Evolutionary conservation across 2,329 filamentous ascomycete species (phyloP), one percentile per base, ranked within the genome.

Genomic region (Tolypocladium nubicola): DNA sequence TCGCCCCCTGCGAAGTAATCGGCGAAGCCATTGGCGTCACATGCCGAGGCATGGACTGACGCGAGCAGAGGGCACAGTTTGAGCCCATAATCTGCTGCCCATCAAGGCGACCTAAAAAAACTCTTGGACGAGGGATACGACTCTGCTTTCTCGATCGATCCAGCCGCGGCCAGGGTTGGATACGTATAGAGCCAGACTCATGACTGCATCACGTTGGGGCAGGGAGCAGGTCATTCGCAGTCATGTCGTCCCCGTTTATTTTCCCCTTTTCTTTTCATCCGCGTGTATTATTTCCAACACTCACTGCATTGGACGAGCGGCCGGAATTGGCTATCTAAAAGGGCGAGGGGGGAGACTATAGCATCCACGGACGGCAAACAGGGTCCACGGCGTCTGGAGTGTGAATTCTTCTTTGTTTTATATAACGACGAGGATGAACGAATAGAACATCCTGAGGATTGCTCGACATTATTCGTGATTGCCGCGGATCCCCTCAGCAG

Each of bases 1-100:
- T 83, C 81, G 19, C 81, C 81, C 21, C 78, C 78, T 3, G 63
- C 52, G 9, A 63, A 63, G 45, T 63, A 41, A 53, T n/a, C 8
- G 10, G 19, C 9, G 9, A 4, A 37, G 30, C 19, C 5, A 4
- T 21, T 35, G 47, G 47, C 26, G 47, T 50, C 26, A 7, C 13
- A 21, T 50, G 47, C 47, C 47, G 13, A 14, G 4, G 13, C 47
- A 50, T 13, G 47, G 14, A 30, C 47, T 13, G 19, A 23, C 14
- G 45, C 26, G 19, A 13, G 13, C 9, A 35, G 21, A 14, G 30
- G 47, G 30, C 47, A 21, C 19, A 37, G 5, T 3, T 21, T 5
- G 19, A 37, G 5, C 47, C 10, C 30, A 14, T 10, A 21, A 14
- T 1, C 2, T 37, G 30, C 37, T 21, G 30, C 5, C 30, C 3